These are phyloP conservation scores for Nosema granulosis DNA, from an alignment of 371 early-diverging fungal species.

Conservation along the genomic window DNA sequence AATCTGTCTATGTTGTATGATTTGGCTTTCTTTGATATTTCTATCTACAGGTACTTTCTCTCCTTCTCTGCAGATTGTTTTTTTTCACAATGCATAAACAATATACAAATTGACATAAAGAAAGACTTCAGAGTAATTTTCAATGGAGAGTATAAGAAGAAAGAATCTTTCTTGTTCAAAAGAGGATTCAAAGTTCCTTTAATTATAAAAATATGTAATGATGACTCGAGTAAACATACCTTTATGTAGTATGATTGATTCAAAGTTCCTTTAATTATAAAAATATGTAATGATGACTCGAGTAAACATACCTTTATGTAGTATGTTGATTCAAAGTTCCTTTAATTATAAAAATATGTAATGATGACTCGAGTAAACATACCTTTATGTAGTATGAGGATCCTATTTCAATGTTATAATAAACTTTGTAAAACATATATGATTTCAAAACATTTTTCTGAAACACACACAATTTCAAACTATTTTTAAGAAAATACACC, in stretches of 20 bases:
- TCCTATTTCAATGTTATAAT: no score
- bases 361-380: background rate
- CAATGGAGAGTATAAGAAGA: background rate
- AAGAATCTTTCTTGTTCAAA: conserved; percentile 8
- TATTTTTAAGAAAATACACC: no score
- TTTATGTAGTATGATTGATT: background rate
- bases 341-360: background rate
- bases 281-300: background rate
- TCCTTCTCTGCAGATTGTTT: background rate
- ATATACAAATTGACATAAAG: background rate
- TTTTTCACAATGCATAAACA: background rate
- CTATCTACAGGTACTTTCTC: no score
- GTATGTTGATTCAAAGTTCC: background rate
- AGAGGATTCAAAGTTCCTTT: background rate
- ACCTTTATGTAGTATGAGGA: background rate
- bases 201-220: background rate
- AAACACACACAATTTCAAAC: no score
- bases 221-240: background rate
- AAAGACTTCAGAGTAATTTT: background rate
- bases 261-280: background rate
- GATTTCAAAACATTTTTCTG: no score
- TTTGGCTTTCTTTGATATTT: no score
- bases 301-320: background rate
- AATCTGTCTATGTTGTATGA: no score
- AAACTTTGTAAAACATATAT: no score